Conservation (phyloP, 2,329 filamentous ascomycete genomes). For the Chaetomiaceae sp. region DNA sequence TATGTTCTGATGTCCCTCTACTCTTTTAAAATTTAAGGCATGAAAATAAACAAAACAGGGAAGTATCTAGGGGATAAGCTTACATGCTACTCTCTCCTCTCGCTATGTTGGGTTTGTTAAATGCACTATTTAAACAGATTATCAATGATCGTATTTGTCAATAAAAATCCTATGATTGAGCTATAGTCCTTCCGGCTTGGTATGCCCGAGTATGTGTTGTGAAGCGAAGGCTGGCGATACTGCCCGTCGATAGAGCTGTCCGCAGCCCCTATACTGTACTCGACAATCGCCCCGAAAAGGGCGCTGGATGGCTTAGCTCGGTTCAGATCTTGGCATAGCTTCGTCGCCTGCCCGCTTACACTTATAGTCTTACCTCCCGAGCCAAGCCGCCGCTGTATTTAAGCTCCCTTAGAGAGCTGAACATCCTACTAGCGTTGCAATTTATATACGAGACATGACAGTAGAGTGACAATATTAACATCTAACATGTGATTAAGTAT, state of each 20-base stretch:
- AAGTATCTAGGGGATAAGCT: background rate
- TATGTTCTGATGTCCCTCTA: constrained; percentile 6
- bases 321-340: no score
- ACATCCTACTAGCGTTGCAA: background rate
- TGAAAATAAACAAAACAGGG: constrained; percentile 3
- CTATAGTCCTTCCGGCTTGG: no score
- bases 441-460: background rate
- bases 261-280: no score
- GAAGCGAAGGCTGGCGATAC: no score
- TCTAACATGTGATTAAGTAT: background rate
- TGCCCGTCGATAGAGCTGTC: no score
- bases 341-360: no score
- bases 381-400: background rate
- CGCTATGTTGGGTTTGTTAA: background rate
- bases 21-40: no score
- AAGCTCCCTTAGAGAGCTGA: background rate
- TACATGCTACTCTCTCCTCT: background rate
- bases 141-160: no score
- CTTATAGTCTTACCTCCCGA: background rate
- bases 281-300: no score
- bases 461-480: background rate
- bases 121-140: constrained; percentile 3
- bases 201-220: no score
- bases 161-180: background rate
- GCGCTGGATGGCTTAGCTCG: no score